These are phyloP conservation scores for Aquilaria agallochum DNA, from an alignment of 441 rosid species.

Conservation along the genomic window DNA sequence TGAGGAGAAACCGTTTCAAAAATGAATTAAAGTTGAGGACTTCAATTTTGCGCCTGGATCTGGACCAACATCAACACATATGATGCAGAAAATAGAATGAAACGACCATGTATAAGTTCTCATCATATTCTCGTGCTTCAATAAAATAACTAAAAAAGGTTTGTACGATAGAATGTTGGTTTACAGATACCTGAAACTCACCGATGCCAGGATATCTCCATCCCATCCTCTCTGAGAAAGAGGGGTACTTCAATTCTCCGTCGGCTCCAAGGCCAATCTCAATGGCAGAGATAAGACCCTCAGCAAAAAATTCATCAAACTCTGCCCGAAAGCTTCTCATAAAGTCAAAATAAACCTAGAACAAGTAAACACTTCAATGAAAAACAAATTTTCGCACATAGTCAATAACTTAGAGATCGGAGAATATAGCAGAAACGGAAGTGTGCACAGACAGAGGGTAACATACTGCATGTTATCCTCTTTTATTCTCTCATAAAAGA, in stretches of 20 bases:
- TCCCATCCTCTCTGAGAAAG: slow-evolving; percentile 65
- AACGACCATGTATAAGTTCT: too few relatives aligned
- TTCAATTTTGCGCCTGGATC: too few relatives aligned
- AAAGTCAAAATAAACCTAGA: slow-evolving; percentile 69
- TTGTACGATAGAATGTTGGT: neutral
- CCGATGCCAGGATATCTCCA: slow-evolving; percentile 83
- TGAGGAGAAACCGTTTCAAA: too few relatives aligned
- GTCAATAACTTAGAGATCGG: slow-evolving; percentile 2
- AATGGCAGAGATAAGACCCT: slow-evolving; percentile 53
- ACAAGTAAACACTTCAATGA: slow-evolving; percentile 14
- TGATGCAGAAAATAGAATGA: too few relatives aligned
- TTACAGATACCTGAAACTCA: slow-evolving; percentile 69
- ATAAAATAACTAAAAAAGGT: too few relatives aligned
- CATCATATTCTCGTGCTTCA: too few relatives aligned
- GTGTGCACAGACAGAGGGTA: too few relatives aligned
- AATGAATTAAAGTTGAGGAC: too few relatives aligned
- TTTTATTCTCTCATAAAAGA: too few relatives aligned
- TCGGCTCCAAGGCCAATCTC: slow-evolving; percentile 80
- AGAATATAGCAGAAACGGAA: too few relatives aligned
- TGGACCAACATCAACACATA: too few relatives aligned
- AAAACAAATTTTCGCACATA: slow-evolving; percentile 2
- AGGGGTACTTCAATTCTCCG: slow-evolving; percentile 69
- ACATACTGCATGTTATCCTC: too few relatives aligned
- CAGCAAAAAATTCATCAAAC: slow-evolving; percentile 60
- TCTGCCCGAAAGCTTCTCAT: slow-evolving; percentile 84